Evolutionary conservation across 352 stramenopile species (phyloP).

Genomic region (Phytopythium boreale): DNA sequence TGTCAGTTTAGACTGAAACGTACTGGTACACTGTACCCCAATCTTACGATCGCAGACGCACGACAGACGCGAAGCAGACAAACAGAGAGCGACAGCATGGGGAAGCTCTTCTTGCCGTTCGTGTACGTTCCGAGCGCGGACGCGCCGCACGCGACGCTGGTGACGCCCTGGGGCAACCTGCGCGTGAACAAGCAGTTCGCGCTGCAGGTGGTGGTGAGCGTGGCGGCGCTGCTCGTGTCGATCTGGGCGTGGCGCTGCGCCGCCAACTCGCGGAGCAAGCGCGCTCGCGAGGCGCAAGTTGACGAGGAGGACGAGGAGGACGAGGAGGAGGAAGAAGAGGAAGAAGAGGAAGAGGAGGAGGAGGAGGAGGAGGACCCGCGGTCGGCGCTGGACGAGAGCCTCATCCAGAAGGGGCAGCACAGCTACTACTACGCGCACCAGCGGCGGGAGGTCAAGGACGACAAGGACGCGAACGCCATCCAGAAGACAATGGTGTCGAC

Average conservation of each 20-base stretch:
- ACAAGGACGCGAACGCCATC: constrained; percentile 17
- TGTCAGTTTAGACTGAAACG: too few species aligned
- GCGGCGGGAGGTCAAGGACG: constrained; percentile 18
- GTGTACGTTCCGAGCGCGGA: constrained; percentile 62
- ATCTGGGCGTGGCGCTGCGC: constrained; percentile 33
- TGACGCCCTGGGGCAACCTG: constrained; percentile 66
- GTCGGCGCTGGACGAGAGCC: constrained; percentile 59
- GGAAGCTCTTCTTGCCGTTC: constrained; percentile 61
- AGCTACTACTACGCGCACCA: constrained; percentile 87
- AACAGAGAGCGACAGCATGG: neutral
- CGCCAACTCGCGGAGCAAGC: constrained; percentile 24
- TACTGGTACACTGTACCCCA: too few species aligned
- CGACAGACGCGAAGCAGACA: neutral
- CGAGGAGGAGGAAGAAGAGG: constrained; percentile 5
- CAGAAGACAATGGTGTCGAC: constrained; percentile 64
- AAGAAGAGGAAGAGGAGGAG: constrained; percentile 9
- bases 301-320: constrained; percentile 11
- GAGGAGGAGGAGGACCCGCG: constrained; percentile 18
- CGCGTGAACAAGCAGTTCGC: constrained; percentile 51
- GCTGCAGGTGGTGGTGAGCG: constrained; percentile 33
- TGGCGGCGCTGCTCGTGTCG: constrained; percentile 34
- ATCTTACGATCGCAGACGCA: neutral
- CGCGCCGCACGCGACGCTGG: constrained; percentile 57
- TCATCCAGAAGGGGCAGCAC: constrained; percentile 66
- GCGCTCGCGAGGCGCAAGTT: constrained; percentile 23